Evolutionary conservation across 176 grass and related monocot species (phyloP), one percentile per base, ranked within the genome.

Genomic region (Zoysia japonica): DNA sequence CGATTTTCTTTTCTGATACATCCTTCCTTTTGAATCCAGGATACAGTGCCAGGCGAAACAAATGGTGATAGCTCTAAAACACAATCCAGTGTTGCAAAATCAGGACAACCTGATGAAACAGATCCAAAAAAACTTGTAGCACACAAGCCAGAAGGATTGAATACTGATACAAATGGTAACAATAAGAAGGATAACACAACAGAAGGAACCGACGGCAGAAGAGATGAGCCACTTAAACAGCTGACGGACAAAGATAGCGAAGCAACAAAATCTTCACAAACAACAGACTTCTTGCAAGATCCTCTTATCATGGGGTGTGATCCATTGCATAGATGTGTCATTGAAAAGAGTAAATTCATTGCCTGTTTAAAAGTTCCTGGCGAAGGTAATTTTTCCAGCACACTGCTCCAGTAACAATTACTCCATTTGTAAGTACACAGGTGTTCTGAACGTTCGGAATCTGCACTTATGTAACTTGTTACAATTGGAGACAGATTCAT

Each of bases 281-380:
- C 40, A 57, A 68, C 37, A 0, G 50, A 75, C 52, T 63, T 87
- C 75, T 73, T 20, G 71, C 47, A 84, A 69, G 87, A 84, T 81
- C 80, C 87, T 57, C 75, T 80, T 64, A 70, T 92, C 42, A 74
- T 80, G 78, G 90, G 75, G 51, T 98, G 92, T 59, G 96, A 98
- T 82, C 78, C 85, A 50, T 94, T 84, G 13, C 88, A 93, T 75
- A 92, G 86, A 79, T 95, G 92, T 56, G 46, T 90, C 14, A 87
- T 91, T 77, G 80, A 77, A 85, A 89, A 90, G 9, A 79, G 86
- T 43, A 91, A 82, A 52, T 93, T 98, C 68, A 82, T 90, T 39
- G 90, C 88, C 68, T 98, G 95, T 71, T 88, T 94, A 66, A 92
- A 93, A 91, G 92, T 98, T 70, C 79, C 92, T 9, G 96, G 96